A percentile compares a stretch with the other conserved stretches of the same genome.
phyloP scores from a whole-genome alignment of 805 yeast species.

The Saccharomycopsis javanensis region DNA sequence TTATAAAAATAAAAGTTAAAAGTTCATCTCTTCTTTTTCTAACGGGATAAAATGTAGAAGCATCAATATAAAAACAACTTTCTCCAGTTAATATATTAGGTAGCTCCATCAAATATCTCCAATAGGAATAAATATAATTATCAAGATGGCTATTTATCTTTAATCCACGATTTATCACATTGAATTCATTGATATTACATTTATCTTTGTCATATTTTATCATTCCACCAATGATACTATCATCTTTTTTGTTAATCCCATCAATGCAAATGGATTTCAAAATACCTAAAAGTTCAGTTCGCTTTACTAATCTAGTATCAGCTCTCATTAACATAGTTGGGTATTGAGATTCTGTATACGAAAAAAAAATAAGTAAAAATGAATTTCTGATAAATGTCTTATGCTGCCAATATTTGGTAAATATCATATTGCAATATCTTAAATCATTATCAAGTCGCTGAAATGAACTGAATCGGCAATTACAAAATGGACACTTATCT shows the following conservation, averaged over 20 bases:
- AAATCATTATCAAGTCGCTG: not conserved
- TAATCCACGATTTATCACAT: not conserved
- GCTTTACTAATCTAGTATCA: not conserved
- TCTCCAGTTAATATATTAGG: not conserved
- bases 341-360: not conserved
- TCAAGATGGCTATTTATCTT: not conserved
- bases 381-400: not conserved
- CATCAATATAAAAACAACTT: not conserved
- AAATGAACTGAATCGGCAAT: not conserved
- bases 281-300: not conserved
- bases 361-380: not conserved
- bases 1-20: not conserved
- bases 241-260: not conserved
- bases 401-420: slow-evolving; percentile 1
- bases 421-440: not conserved
- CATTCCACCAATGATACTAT: not conserved
- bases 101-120: not conserved
- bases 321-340: not conserved
- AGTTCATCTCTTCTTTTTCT: not conserved
- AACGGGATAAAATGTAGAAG: not conserved
- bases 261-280: not conserved
- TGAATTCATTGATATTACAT: not conserved
- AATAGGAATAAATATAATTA: not conserved
- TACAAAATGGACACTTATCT: slow-evolving; percentile 12
- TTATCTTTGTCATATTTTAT: not conserved